Evolutionary conservation across 2,329 filamentous ascomycete species (phyloP), one percentile per base, ranked within the genome.

Genomic region (Acrocalymma vagum): DNA sequence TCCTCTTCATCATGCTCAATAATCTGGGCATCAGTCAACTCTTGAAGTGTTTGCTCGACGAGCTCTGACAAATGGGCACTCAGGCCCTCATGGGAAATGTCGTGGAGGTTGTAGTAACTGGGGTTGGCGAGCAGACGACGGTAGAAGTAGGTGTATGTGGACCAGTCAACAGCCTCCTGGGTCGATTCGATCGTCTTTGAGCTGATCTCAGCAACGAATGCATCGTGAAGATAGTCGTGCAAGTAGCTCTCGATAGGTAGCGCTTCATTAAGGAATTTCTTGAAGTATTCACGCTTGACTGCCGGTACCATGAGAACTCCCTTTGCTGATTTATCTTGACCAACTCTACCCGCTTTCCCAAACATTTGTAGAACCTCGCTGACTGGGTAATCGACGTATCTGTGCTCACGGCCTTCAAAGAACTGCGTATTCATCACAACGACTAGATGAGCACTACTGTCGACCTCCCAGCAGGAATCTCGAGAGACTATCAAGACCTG

Each of bases 141-240:
- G 74, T 99, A 99, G 74, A 97, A 96, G 75, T 96, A 99, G 9
- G 93, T 96, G 67, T 96, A 97, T 0, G 94, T 97, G 24, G 91
- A 90, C 94, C 94, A 99, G 72, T 96, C 95, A 55, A 99, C 92
- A 9, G 93, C 94, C 73, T 97, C 93, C 58, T 97, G 94, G 10
- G 91, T 95, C 9, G 92, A 96, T 60, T 90, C 85, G 46, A 99
- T 94, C 69, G 92, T 95, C 77, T 91, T 93, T 13, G 91, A 95
- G 76, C 91, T 96, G 61, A 97, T 91, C 71, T 99, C 94, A 0
- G 93, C 92, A 29, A 99, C 93, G 59, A 99, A 97, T 1, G 91
- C 92, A 72, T 99, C 95, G 59, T 95, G 90, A 22, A 99, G 79
- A 70, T 91, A 96, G 40, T 88, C 85, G 65, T 95, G 89, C 21